Conservation (phyloP, 208 protist genomes). For the Strigomonas culicis region DNA sequence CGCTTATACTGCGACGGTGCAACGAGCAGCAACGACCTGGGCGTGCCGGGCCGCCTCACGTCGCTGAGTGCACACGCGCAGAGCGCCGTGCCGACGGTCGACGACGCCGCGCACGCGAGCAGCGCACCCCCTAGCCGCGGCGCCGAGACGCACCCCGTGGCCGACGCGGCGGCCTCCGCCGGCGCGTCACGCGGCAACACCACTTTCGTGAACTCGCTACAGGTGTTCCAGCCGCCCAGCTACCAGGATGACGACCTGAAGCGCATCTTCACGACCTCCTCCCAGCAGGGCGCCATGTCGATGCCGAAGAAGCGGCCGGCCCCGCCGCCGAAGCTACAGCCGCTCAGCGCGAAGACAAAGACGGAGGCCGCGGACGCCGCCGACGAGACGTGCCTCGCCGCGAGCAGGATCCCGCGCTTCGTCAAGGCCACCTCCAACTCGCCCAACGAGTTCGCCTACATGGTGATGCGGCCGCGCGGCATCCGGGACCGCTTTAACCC, state of each 20-base stretch:
- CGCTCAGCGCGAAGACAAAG: slow-evolving; percentile 12
- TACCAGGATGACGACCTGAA: slow-evolving; percentile 54
- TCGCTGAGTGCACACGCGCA: slow-evolving; percentile 7
- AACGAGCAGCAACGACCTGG: slow-evolving; percentile 48
- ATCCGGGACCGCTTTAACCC: slow-evolving; percentile 90
- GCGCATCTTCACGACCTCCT: slow-evolving; percentile 29
- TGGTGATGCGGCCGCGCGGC: slow-evolving; percentile 76
- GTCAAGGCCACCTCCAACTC: slow-evolving; percentile 75
- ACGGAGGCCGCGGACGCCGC: background rate
- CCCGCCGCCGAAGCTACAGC: slow-evolving; percentile 26
- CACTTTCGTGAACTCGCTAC: slow-evolving; percentile 55
- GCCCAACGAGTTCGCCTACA: slow-evolving; percentile 89
- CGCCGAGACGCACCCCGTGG: slow-evolving; percentile 12
- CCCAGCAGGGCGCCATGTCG: slow-evolving; percentile 26
- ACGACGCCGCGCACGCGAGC: background rate
- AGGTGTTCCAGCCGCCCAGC: slow-evolving; percentile 63
- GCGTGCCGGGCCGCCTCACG: slow-evolving; percentile 72
- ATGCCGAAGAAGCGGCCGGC: slow-evolving; percentile 21
- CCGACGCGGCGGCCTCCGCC: slow-evolving; percentile 1
- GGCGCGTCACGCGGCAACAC: slow-evolving; percentile 27
- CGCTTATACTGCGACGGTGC: slow-evolving; percentile 74
- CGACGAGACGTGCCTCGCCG: slow-evolving; percentile 9
- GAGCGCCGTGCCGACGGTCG: background rate
- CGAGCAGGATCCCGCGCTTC: slow-evolving; percentile 59
- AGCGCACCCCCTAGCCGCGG: slow-evolving; percentile 6